phyloP scores from a whole-genome alignment of 2,329 filamentous ascomycete genomes.

The Shiraia sp. region DNA sequence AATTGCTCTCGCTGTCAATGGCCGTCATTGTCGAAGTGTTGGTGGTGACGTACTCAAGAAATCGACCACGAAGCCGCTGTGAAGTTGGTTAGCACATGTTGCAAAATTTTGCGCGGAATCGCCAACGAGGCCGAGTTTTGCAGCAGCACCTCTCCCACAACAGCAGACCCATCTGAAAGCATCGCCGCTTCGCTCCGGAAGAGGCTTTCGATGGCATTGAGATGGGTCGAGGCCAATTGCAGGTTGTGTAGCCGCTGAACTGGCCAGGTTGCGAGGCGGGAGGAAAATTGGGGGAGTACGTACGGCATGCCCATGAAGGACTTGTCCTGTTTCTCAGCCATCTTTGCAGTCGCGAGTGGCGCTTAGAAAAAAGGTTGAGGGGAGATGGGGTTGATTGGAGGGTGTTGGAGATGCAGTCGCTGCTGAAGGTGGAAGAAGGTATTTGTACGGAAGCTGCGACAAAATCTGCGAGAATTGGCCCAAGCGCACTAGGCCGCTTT shows the following conservation, averaged over 20 bases:
- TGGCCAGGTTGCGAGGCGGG: conserved; percentile 19
- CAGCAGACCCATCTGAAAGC: conserved; percentile 22
- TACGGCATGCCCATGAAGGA: conserved; percentile 53
- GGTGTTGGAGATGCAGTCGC: conserved; percentile 19
- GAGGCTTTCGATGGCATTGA: conserved; percentile 32
- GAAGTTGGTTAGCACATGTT: conserved; percentile 32
- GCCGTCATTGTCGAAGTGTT: conserved; percentile 5
- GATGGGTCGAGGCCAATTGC: conserved; percentile 24
- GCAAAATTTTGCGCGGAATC: conserved; percentile 17
- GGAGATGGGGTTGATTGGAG: conserved; percentile 24
- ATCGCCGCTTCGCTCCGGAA: conserved; percentile 18
- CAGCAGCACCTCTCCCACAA: conserved; percentile 19
- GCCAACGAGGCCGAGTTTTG: conserved; percentile 18
- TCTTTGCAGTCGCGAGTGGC: conserved; percentile 9
- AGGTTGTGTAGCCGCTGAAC: conserved; percentile 18
- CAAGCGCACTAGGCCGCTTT: conserved; percentile 25
- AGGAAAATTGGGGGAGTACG: conserved; percentile 14
- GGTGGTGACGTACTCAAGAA: conserved; percentile 85
- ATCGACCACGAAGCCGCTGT: conserved; percentile 90
- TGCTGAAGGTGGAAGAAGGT: conserved; percentile 25
- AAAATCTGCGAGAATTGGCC: conserved; percentile 27
- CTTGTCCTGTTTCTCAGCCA: conserved; percentile 19
- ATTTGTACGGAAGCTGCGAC: conserved; percentile 27
- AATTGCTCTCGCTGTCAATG: conserved; percentile 31
- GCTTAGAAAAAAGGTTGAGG: conserved; percentile 10